Base-by-base conservation (phyloP, 768 basidiomycete genomes). In the Suillus discolor region DNA sequence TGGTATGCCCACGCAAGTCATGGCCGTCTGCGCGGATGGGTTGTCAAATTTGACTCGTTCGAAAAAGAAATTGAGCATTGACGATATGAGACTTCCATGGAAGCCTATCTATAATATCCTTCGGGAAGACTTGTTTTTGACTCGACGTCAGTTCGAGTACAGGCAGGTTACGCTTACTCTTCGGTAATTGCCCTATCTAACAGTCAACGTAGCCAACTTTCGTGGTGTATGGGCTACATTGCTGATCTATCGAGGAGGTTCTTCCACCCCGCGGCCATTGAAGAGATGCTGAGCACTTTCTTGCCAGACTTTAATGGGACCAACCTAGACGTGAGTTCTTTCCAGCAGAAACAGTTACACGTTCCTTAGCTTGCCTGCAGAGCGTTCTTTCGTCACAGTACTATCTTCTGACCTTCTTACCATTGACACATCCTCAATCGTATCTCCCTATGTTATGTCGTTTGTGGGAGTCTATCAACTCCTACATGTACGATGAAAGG, bases 201-300 rank as follows among this genome's bases (percentile, higher is more conserved):
- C 18, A 36, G 34, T 59, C 53, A 34, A 41, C 63, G 28, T 67
- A 91, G 90, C 67, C 90, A 91, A 78, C 76, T 88, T n/a, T 85
- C 90, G 20, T 91, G 87, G 86, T 90, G 86, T 70, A 87, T 91
- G 88, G 90, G 89, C 4, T 86, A 86, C 69, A 82, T 92, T 66
- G 88, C 89, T 38, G 85, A 88, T 44, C 83, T 82, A 71, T 81
- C 86, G 54, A 86, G 92, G 62, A 82, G 91, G 62, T 96, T 96
- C 83, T 96, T 95, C 78, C 94, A 95, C 70, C 94, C 94, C 20
- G 87, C 91, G 49, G 90, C 93, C 41, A 89, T 89, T 62, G 87
- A 90, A 69, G 91, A 93, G 70, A 96, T 97, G 93, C 85, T 97
- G 38, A 82, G 89, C n/a, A 89, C 85, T 0, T 94, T 96, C 73